These are phyloP conservation scores for Coemansia sp. DNA, from an alignment of 371 early-diverging fungal species.

Conservation along the genomic window DNA sequence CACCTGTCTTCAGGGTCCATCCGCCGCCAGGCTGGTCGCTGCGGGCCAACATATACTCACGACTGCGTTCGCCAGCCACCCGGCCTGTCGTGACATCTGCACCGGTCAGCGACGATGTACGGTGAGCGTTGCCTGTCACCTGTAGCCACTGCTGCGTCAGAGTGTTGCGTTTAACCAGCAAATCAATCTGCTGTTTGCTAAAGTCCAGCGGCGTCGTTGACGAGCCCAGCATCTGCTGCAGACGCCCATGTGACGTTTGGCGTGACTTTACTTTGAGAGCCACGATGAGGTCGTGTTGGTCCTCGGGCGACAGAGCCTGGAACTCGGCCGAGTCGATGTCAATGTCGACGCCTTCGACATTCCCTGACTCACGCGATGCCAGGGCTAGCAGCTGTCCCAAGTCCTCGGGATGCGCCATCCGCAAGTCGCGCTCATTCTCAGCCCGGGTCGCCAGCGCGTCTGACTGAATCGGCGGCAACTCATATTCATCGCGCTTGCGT, in stretches of 20 bases:
- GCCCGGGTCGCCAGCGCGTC: conserved; percentile 29
- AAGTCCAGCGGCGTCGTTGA: conserved; percentile 81
- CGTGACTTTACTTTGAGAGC: conserved; percentile 83
- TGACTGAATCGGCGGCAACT: conserved; percentile 60
- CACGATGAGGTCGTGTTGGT: conserved; percentile 87
- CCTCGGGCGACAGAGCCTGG: conserved; percentile 73
- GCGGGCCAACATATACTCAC: conserved; percentile 80
- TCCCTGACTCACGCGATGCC: conserved; percentile 33
- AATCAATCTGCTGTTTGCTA: conserved; percentile 84
- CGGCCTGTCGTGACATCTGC: conserved; percentile 55
- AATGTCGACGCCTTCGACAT: conserved; percentile 54
- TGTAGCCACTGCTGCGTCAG: conserved; percentile 78
- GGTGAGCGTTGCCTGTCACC: conserved; percentile 60
- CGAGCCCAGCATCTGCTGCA: conserved; percentile 69
- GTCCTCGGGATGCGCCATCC: conserved; percentile 59
- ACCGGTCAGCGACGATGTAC: conserved; percentile 3
- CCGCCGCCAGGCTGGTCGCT: conserved; percentile 72
- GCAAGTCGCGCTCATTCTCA: conserved; percentile 57
- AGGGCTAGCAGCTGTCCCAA: conserved; percentile 30
- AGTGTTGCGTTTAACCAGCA: conserved; percentile 80
- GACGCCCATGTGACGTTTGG: conserved; percentile 73
- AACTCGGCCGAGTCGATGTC: conserved; percentile 81
- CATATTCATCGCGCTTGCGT: conserved; percentile 71
- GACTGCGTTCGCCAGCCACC: conserved; percentile 78
- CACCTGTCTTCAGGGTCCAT: conserved; percentile 61